A percentile compares a stretch with the other conserved stretches of the same genome.
Conservation (phyloP, 2,329 filamentous ascomycete species). For the Cercospora sesami region DNA sequence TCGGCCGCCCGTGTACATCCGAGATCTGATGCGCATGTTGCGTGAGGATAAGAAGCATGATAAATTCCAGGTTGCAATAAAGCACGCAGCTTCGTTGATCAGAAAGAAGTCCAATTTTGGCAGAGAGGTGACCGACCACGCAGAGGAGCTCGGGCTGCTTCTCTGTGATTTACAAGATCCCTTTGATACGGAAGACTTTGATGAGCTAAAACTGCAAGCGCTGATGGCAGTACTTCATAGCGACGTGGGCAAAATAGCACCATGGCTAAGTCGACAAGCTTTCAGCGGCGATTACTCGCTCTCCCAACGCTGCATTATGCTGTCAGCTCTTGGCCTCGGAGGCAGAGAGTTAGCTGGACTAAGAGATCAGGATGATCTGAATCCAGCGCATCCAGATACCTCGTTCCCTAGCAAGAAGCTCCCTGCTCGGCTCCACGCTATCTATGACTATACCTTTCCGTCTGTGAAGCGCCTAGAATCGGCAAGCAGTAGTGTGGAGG, state of each 20-base stretch:
- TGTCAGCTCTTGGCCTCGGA: conserved; percentile 77
- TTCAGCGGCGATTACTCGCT: conserved; percentile 92
- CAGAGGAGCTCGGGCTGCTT: conserved; percentile 73
- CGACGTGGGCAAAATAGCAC: conserved; percentile 73
- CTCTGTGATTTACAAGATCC: conserved; percentile 82
- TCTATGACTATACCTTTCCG: conserved; percentile 54
- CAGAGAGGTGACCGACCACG: conserved; percentile 80
- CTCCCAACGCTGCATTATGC: conserved; percentile 75
- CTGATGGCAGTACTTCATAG: conserved; percentile 80
- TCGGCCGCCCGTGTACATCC: conserved; percentile 83
- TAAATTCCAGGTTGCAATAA: conserved; percentile 74
- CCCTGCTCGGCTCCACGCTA: conserved; percentile 68
- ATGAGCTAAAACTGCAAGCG: conserved; percentile 71
- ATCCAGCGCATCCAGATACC: conserved; percentile 37
- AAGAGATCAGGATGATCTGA: conserved; percentile 55
- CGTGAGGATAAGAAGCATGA: conserved; percentile 82
- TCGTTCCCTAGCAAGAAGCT: conserved; percentile 79
- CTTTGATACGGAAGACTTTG: conserved; percentile 76
- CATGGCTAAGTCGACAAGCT: conserved; percentile 80
- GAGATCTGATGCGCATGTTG: conserved; percentile 76
- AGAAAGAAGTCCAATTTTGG: conserved; percentile 86
- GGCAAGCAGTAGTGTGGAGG: conserved; percentile 67
- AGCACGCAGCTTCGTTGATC: conserved; percentile 75
- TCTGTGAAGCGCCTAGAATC: conserved; percentile 63
- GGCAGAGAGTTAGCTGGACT: conserved; percentile 83